Evolutionary conservation across 2,329 filamentous ascomycete species (phyloP), one percentile per base, ranked within the genome.

Genomic region (Botryosphaeria agaves): DNA sequence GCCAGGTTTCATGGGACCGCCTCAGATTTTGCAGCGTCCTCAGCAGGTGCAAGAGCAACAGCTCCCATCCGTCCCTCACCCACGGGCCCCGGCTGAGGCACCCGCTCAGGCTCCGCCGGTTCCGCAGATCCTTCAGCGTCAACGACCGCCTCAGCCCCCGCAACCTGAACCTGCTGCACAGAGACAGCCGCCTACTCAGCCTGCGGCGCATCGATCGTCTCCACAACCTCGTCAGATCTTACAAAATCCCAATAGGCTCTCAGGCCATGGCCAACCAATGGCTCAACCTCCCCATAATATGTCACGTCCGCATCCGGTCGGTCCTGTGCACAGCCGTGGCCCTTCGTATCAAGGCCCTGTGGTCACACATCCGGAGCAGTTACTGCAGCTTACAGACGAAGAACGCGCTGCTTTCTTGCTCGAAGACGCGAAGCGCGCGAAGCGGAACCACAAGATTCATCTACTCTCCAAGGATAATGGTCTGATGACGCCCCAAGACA

Each of bases 401-500:
- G 83, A 95, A 39, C 83, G 83, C 47, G 71, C 75, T 2, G 74
- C 76, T 2, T 89, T 85, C 47, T 55, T 95, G 31, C 75, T 83
- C 39, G 85, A 93, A 51, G 89, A 98, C 53, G 85, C 85, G 0
- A 89, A 85, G 56, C 75, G 89, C 30, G 85, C 89, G 5, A 98
- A 98, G 64, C 73, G 89, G 25, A 95, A 98, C 48, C 87, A 95
- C 60, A 98, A 98, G 62, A 95, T 98, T 37, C 87, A 85, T 58
- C 64, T 91, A 25, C 61, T 94, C 31, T 92, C 83, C 15, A 84
- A 83, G 56, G 84, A 92, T 45, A 98, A 98, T 47, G 89, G 89
- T 15, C 59, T 98, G 36, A 98, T 98, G 89, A 98, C 89, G 3
- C 89, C 89, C 0, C 87, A 95, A 49, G 89, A 98, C 57, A 98